A percentile compares a stretch with the other conserved stretches of the same genome.
Evolutionary conservation across 192 early-diverging fungal genomes (phyloP).

Genomic region (Coemansia sp.): DNA sequence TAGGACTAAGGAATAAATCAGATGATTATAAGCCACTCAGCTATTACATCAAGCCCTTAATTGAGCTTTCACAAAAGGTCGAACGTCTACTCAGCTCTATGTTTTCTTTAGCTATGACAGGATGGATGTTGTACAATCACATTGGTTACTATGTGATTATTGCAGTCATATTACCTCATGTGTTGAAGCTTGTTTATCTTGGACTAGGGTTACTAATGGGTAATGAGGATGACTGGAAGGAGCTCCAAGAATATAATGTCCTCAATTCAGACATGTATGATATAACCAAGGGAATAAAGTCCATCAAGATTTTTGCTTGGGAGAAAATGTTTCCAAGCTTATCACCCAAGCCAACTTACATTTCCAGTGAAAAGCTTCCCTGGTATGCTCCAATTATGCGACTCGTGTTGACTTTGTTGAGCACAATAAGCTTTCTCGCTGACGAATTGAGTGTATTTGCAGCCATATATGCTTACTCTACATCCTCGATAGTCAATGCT

Average conservation of each 20-base stretch:
- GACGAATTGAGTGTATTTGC: too few species aligned
- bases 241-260: background rate
- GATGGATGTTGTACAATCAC: slow-evolving; percentile 17
- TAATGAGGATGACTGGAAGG: background rate
- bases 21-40: too few species aligned
- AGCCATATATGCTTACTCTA: too few species aligned
- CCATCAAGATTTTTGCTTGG: slow-evolving; percentile 47
- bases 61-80: background rate
- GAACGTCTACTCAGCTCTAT: background rate
- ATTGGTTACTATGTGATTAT: slow-evolving; percentile 32
- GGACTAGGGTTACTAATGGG: slow-evolving; percentile 8
- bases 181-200: slow-evolving; percentile 1
- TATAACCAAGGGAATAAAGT: slow-evolving; percentile 23
- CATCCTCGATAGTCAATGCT: too few species aligned
- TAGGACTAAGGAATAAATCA: slow-evolving; percentile 10
- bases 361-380: too few species aligned
- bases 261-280: background rate
- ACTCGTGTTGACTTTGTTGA: too few species aligned
- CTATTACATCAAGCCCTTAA: background rate
- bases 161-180: background rate
- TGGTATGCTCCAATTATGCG: slow-evolving; percentile 29
- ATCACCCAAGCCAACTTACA: background rate
- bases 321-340: slow-evolving; percentile 23
- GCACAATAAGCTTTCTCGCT: too few species aligned
- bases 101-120: background rate